Evolutionary conservation across 192 early-diverging fungal genomes (phyloP), one percentile per base, ranked within the genome.

Genomic region (Podila epigama): DNA sequence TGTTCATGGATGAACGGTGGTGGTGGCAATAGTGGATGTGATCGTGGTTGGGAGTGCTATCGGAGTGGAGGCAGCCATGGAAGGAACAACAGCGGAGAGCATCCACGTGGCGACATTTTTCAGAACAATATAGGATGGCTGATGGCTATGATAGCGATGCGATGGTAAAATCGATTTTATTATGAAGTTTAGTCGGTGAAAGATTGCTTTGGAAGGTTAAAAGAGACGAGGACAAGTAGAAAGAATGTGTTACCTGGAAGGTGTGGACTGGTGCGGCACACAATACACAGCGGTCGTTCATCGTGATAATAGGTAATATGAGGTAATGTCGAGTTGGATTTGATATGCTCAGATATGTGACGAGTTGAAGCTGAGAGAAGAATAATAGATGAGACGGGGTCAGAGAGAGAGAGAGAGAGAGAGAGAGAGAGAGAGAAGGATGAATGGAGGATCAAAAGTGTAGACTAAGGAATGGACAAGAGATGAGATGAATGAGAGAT

Each of bases 41-140:
- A 33, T 66, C 35, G 37, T 52, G 28, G 20, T 34, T 32, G 15
- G 16, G 27, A 13, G 57, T 36, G 35, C 37, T 13, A 4, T 58
- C 44, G n/a, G 35, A 27, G 35, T 55, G 34, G 16, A 31, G 29
- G 18, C 42, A 68, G 10, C 29, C 52, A 25, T 54, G 52, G 52
- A 54, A 54, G 52, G 52, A 27, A 27, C 34, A 67, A 34, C 56
- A 67, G 4, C 37, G 29, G 20, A 57, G 25, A 42, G 52, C 64
- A 5, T 66, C 53, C 6, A 28, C 53, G 35, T 39, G 32, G 51
- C 33, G 53, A 36, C 53, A 66, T 18, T 40, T 15, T 22, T 66
- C 40, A 18, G 64, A 66, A 40, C 53, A 66, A 29, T 66, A 66
- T 8, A 54, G 52, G 29, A 20, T 54, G 2, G 25, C n/a, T n/a